Base-by-base conservation (phyloP, 768 basidiomycete genomes). In the Trametes cingulata region DNA sequence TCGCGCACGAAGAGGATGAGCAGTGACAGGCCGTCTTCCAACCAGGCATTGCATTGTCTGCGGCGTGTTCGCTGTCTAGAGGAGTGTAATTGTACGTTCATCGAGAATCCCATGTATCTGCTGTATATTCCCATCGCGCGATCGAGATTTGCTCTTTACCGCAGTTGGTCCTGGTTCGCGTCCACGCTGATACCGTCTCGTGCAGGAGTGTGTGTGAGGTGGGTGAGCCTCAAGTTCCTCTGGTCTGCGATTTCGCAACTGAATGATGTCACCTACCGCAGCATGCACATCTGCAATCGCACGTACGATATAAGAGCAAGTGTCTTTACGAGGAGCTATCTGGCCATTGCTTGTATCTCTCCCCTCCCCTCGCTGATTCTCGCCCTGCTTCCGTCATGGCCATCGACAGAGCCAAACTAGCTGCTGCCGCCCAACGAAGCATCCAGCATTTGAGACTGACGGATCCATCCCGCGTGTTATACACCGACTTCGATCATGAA, bases 401-500 rank as follows among this genome's bases (percentile, higher is more conserved):
- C 10, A 47, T 61, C 7, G 49, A 50, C n/a, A 49, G 60, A 36
- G 33, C 25, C 1, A 24, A 14, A 20, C 15, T 61, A 2, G 53
- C 48, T 14, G 47, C 40, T 1, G 60, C 52, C 0, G 53, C 60
- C 2, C 27, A 47, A 17, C 29, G 29, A 10, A 47, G 41, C 7
- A 42, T 50, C n/a, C 24, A 41, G 7, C 24, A 17, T 14, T 14
- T 50, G 17, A 22, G 60, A 20, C 25, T 42, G 40, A 37, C 25
- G 20, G 42, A 48, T 2, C 53, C 60, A 4, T 48, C 52, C 2
- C 48, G n/a, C 7, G 22, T 51, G 7, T 33, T 61, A 9, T 62
- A 62, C 39, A 62, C 45, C 2, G 15, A 50, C 20, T 42, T 36
- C 37, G 61, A 62, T 19, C 37, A 25, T 35, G 61, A 62, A n/a